These are phyloP conservation scores for Arctium minus DNA, from an alignment of 129 eudicot species.

Conservation along the genomic window DNA sequence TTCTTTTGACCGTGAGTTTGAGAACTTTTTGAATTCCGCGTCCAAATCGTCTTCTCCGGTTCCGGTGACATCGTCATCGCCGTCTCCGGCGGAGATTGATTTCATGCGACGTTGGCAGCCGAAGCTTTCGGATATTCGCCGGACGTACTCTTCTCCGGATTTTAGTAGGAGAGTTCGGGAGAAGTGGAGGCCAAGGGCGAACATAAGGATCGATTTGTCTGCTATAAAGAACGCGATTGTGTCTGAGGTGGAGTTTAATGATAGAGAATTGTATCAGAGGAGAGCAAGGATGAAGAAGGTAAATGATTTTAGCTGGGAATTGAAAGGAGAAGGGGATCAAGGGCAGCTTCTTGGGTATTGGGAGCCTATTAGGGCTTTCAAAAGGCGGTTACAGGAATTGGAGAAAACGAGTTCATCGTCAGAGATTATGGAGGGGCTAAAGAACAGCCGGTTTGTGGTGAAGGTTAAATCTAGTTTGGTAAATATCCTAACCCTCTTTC, in stretches of 20 bases:
- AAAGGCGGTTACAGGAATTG: slow-evolving; percentile 52
- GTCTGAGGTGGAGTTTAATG: slow-evolving; percentile 55
- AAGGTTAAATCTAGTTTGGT: slow-evolving; percentile 79
- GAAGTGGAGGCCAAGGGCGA: slow-evolving; percentile 65
- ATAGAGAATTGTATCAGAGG: slow-evolving; percentile 37
- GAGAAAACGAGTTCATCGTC: slow-evolving; percentile 57
- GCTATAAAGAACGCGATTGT: slow-evolving; percentile 76
- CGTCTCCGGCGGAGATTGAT: slow-evolving; percentile 66
- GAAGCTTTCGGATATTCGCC: slow-evolving; percentile 58
- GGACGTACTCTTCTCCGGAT: slow-evolving; percentile 83
- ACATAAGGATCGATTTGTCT: slow-evolving; percentile 62
- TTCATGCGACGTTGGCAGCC: slow-evolving; percentile 67
- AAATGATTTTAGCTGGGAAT: slow-evolving; percentile 36
- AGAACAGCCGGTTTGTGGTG: slow-evolving; percentile 63
- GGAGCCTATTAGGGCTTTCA: slow-evolving; percentile 74
- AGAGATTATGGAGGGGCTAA: slow-evolving; percentile 59
- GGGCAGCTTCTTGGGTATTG: slow-evolving; percentile 47
- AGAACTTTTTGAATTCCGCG: slow-evolving; percentile 81
- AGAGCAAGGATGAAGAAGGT: slow-evolving; percentile 40
- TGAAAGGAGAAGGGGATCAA: slow-evolving; percentile 33
- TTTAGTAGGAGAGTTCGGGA: slow-evolving; percentile 47
- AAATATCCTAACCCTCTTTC: not conserved
- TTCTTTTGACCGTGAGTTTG: slow-evolving; percentile 62
- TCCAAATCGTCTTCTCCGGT: slow-evolving; percentile 61
- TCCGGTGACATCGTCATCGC: slow-evolving; percentile 42